Conservation (phyloP, 208 protist genomes). For the Wallacemonas collosoma region DNA sequence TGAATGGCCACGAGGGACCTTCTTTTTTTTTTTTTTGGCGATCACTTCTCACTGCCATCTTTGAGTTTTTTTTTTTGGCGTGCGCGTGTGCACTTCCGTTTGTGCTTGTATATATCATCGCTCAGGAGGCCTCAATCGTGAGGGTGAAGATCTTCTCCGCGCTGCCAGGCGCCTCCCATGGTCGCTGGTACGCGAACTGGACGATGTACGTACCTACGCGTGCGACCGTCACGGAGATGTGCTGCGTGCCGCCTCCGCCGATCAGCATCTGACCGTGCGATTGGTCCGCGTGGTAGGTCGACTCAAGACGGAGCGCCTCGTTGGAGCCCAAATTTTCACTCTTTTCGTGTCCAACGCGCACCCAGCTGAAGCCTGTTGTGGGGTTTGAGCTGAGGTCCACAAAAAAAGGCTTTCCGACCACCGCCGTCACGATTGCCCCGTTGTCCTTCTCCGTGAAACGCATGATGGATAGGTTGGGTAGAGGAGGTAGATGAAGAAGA, state of each 20-base stretch:
- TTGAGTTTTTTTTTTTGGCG: neutral
- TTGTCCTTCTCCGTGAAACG: conserved; percentile 15
- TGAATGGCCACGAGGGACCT: too few species aligned
- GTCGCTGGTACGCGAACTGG: conserved; percentile 47
- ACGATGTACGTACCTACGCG: conserved; percentile 36
- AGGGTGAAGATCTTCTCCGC: conserved; percentile 42
- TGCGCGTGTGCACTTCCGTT: neutral
- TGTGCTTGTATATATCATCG: conserved; percentile 13
- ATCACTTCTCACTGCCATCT: neutral
- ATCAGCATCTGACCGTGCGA: conserved; percentile 21
- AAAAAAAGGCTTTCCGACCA: conserved; percentile 26
- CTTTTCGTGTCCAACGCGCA: conserved; percentile 24
- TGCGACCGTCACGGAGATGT: conserved; percentile 42
- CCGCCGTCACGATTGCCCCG: conserved; percentile 25
- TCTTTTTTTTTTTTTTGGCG: too few species aligned
- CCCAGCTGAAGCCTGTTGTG: conserved; percentile 73
- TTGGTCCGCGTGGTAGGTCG: conserved; percentile 6
- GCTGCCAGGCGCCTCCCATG: conserved; percentile 34
- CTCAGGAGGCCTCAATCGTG: conserved; percentile 35
- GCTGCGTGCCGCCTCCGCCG: conserved; percentile 41
- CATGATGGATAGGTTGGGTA: neutral
- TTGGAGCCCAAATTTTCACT: conserved; percentile 8
- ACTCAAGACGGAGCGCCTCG: conserved; percentile 1
- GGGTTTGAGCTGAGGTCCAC: conserved; percentile 64
- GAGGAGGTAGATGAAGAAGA: neutral